These are phyloP conservation scores for Hondaea fermentalgiana DNA, from an alignment of 108 stramenopile genomes.

Conservation along the genomic window DNA sequence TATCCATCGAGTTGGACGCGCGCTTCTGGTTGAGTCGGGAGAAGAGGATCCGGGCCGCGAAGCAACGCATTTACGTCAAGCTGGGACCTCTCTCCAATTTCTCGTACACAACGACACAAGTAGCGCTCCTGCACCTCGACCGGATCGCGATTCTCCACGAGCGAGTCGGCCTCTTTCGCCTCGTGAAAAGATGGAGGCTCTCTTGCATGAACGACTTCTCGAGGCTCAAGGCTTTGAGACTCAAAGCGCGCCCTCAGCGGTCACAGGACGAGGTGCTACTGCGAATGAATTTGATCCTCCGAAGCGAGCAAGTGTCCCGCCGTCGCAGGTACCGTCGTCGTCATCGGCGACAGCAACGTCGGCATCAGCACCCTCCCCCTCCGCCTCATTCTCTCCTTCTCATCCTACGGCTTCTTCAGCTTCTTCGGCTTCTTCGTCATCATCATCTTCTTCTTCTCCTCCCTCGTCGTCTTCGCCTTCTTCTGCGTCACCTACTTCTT, in stretches of 20 bases:
- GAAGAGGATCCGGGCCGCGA: background rate
- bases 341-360: no score
- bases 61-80: background rate
- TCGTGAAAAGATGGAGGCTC: background rate
- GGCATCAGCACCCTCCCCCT: no score
- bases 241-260: no score
- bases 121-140: background rate
- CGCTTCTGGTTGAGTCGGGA: background rate
- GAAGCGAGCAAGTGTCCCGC: no score
- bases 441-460: background rate
- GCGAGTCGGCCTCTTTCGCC: background rate
- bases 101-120: background rate
- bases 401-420: no score
- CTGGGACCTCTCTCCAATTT: background rate
- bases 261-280: no score
- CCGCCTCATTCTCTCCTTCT: no score
- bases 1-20: background rate
- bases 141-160: background rate
- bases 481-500: background rate
- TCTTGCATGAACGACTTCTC: background rate
- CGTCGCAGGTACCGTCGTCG: no score
- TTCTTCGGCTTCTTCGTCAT: no score
- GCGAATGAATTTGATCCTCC: no score
- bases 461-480: background rate
- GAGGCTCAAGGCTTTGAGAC: background rate